Base-by-base conservation (phyloP, 1,284 basidiomycete species). In the Trichosporon ovoides region DNA sequence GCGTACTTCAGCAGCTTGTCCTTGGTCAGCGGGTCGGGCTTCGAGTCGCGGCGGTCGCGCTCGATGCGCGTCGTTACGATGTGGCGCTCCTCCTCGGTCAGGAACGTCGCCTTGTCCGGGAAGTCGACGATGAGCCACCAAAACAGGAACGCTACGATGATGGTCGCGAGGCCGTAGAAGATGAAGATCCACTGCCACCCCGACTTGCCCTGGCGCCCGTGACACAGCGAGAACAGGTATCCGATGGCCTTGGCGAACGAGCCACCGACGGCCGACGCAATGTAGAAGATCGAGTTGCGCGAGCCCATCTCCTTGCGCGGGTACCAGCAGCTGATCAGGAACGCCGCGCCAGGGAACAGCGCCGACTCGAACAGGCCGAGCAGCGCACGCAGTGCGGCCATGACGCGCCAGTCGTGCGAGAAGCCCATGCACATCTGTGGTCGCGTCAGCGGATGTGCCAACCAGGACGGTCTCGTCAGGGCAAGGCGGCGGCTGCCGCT, bases 21-120 rank as follows among this genome's bases (percentile, higher is more conserved):
- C 60, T 58, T 54, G 18, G 78, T 77, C 24, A 80, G 57, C 64
- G 46, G 34, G 61, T 81, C 79, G 22, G 70, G 68, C 14, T 64
- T 66, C 36, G 78, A 68, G 62, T 81, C 80, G 33, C 73, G 38
- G 13, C 80, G 75, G 69, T 80, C 80, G 19, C 66, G 63, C 56
- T 80, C 63, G 58, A 81, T 77, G 34, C 79, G 72, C 10, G 74
- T 69, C 20, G 73, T 62, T 53, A 79, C 66, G 57, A 78, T 69
- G 28, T 68, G 62, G 24, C 68, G 74, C 64, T 80, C 72, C 19
- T 76, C 72, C 14, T 63, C 62, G 3, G 65, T 74, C 28, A 81
- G 70, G 74, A 81, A 80, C n/a, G 63, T 76, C 53, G 72, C 74
- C 65, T 77, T 74, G 67, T 80, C 78, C 18, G 80, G 80, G 72